phyloP scores from a whole-genome alignment of 2,329 filamentous ascomycete species.

The Aureobasidium lini region DNA sequence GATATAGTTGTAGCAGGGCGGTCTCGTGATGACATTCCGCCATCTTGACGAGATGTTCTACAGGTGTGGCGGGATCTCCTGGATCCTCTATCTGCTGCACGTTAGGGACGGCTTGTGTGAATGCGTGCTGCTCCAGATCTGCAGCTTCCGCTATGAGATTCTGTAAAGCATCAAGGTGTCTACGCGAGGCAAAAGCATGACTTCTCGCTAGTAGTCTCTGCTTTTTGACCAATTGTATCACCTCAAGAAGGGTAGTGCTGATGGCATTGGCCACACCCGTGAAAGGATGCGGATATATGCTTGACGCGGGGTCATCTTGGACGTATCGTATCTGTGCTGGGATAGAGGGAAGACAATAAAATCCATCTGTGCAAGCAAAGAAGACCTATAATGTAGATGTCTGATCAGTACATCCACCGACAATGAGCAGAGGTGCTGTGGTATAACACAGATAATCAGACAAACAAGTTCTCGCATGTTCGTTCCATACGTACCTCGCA shows the following conservation, averaged over 20 bases:
- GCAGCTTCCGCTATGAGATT: background rate
- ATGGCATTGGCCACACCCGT: background rate
- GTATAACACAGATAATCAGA: background rate
- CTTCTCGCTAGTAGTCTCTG: background rate
- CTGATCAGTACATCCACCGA: background rate
- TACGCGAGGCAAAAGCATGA: background rate
- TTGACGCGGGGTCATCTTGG: background rate
- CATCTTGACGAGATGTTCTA: conserved; percentile 47
- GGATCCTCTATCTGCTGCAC: conserved; percentile 39
- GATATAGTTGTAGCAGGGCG: conserved; percentile 48
- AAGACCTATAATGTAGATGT: background rate
- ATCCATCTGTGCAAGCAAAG: background rate
- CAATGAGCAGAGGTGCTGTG: background rate
- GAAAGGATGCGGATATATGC: background rate
- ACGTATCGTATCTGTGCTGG: background rate
- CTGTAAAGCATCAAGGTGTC: background rate
- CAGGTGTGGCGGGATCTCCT: conserved; percentile 31
- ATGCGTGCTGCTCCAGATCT: background rate
- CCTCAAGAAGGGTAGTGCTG: background rate
- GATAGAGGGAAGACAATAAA: background rate
- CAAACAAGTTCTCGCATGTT: too few species aligned
- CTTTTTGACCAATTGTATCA: background rate
- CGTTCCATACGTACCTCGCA: background rate
- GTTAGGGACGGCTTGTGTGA: conserved; percentile 28
- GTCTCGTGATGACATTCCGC: conserved; percentile 48